phyloP scores from a whole-genome alignment of 495 filamentous ascomycete species.

The Tuber microsphaerosporum region DNA sequence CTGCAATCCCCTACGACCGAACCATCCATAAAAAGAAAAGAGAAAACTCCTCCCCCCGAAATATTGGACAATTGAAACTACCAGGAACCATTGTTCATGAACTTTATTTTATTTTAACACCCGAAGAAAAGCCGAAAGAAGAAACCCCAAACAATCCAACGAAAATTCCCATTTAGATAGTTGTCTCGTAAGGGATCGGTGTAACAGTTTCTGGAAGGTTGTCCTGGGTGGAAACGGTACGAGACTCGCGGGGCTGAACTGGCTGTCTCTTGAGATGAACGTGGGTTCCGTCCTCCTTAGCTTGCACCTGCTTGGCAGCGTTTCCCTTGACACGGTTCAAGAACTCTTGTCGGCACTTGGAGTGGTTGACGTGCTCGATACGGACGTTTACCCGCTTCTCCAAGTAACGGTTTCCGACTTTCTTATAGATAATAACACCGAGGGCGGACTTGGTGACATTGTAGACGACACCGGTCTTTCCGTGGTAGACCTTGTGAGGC shows the following conservation, averaged over 20 bases:
- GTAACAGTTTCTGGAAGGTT: conserved; percentile 83
- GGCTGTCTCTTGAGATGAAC: conserved; percentile 89
- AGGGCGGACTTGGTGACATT: conserved; percentile 94
- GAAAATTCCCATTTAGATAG: conserved; percentile 61
- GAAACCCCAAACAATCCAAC: conserved; percentile 30
- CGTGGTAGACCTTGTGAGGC: conserved; percentile 99
- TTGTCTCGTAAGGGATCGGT: conserved; percentile 93
- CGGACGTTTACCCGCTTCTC: conserved; percentile 99
- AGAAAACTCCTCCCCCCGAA: not conserved
- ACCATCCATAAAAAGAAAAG: not conserved
- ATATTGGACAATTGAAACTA: conserved; percentile 9
- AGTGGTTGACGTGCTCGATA: conserved; percentile 91
- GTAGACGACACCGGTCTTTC: conserved; percentile 96
- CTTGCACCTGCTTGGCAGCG: conserved; percentile 79
- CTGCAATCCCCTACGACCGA: not conserved
- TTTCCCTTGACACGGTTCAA: conserved; percentile 93
- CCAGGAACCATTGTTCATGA: conserved; percentile 17
- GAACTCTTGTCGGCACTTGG: conserved; percentile 91
- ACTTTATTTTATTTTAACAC: conserved; percentile 40
- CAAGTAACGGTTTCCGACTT: conserved; percentile 94
- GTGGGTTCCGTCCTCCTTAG: conserved; percentile 78
- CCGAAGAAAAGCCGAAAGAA: conserved; percentile 41
- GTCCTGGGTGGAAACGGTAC: conserved; percentile 66
- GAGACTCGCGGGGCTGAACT: conserved; percentile 65
- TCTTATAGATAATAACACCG: conserved; percentile 97